A percentile compares a stretch with the other conserved stretches of the same genome.
Evolutionary conservation across 495 filamentous ascomycete genomes (phyloP).

Genomic region (Aspergillus indologenus): DNA sequence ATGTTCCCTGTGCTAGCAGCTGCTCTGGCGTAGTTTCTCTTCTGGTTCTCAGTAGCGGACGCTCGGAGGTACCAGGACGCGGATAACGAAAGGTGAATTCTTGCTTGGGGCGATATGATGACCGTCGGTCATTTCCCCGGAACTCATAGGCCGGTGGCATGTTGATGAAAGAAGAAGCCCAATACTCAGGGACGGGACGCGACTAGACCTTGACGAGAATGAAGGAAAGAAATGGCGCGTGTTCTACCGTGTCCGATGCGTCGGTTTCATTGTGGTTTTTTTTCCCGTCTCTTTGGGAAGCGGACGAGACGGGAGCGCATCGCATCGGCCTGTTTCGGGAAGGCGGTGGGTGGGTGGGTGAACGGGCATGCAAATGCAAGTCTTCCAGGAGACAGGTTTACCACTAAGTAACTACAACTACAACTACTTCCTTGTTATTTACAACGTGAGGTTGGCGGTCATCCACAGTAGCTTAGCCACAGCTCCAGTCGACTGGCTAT

Average conservation of each 20-base stretch:
- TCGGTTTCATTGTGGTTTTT: not conserved
- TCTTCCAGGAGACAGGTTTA: too few species aligned
- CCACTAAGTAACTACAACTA: too few species aligned
- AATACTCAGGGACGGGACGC: not conserved
- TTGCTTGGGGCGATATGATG: conserved; percentile 24
- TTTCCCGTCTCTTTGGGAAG: not conserved
- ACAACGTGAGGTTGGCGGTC: too few species aligned
- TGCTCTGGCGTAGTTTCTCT: conserved; percentile 39
- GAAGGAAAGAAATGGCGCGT: not conserved
- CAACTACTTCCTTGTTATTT: not conserved
- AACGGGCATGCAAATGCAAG: too few species aligned
- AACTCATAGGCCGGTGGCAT: conserved; percentile 38
- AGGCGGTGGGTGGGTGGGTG: conserved; percentile 16
- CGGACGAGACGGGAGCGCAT: conserved; percentile 7
- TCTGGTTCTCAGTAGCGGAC: conserved; percentile 41
- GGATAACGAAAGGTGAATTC: conserved; percentile 48
- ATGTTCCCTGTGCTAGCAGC: conserved; percentile 25
- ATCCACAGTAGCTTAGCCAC: too few species aligned
- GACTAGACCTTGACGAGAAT: not conserved
- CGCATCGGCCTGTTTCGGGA: conserved; percentile 5
- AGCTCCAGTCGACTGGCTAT: not conserved
- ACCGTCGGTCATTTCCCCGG: conserved; percentile 35
- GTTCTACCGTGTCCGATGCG: not conserved
- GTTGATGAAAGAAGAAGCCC: conserved; percentile 1
- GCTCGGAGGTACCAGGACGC: conserved; percentile 39